Conservation (phyloP, 208 protist genomes). For the Trypanosoma avium region DNA sequence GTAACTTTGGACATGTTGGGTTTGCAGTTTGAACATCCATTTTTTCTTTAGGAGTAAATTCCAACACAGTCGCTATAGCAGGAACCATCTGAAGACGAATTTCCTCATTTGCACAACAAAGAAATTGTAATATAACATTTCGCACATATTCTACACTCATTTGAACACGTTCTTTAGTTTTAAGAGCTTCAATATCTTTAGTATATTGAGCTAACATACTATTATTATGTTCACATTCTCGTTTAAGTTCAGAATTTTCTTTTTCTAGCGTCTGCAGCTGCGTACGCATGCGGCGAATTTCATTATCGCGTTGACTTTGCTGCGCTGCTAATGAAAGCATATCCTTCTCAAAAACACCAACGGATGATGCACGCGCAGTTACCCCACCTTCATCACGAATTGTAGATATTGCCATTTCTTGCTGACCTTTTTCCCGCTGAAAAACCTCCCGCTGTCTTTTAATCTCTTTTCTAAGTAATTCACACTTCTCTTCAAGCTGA, state of each 20-base stretch:
- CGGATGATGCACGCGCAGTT: constrained; percentile 28
- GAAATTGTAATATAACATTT: constrained; percentile 80
- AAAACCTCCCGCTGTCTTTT: constrained; percentile 65
- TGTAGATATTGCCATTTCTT: constrained; percentile 1
- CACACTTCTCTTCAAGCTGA: constrained; percentile 79
- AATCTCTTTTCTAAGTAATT: constrained; percentile 76
- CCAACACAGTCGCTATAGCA: constrained; percentile 82
- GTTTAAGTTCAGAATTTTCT: constrained; percentile 54
- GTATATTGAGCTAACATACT: constrained; percentile 61
- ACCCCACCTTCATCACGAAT: constrained; percentile 24
- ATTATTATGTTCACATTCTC: constrained; percentile 65
- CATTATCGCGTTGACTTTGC: constrained; percentile 37
- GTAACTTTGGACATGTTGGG: constrained; percentile 65
- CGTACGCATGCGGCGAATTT: constrained; percentile 24
- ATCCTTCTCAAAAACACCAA: constrained; percentile 52
- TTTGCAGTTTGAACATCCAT: constrained; percentile 59
- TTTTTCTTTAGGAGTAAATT: constrained; percentile 80
- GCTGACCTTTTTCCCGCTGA: constrained; percentile 40
- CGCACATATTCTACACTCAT: constrained; percentile 75
- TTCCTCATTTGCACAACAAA: constrained; percentile 55
- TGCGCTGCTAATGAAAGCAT: constrained; percentile 41
- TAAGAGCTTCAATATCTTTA: constrained; percentile 55
- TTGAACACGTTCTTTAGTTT: constrained; percentile 66
- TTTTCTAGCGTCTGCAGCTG: constrained; percentile 36
- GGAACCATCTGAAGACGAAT: constrained; percentile 84